Conservation (phyloP, 371 early-diverging fungal species). For the Syncephalastrum monosporum region DNA sequence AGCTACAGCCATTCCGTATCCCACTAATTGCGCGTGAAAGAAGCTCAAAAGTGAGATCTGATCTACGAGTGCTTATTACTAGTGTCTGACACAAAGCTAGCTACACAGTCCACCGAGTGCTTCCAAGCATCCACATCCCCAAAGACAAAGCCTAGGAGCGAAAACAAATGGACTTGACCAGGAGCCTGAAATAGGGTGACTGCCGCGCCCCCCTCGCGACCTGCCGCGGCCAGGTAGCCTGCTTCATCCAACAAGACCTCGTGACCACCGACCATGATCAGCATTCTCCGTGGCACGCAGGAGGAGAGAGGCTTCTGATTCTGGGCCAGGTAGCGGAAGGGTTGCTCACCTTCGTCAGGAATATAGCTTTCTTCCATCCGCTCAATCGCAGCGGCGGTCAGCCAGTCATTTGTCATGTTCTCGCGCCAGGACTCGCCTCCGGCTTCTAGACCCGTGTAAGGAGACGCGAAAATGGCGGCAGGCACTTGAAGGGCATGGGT, state of each 20-base stretch:
- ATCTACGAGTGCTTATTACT: no score
- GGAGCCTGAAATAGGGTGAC: conserved; percentile 37
- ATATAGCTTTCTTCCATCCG: conserved; percentile 40
- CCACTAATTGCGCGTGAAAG: no score
- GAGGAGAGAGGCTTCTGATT: conserved; percentile 14
- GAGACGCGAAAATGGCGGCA: conserved; percentile 39
- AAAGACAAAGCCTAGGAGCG: conserved; percentile 26
- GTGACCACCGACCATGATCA: conserved; percentile 39
- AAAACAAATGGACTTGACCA: conserved; percentile 34
- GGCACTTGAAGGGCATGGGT: conserved; percentile 9
- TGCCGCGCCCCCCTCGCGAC: conserved; percentile 27
- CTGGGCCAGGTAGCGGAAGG: conserved; percentile 17
- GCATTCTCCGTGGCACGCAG: conserved; percentile 27
- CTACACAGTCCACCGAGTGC: no score
- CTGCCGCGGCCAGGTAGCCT: conserved; percentile 31
- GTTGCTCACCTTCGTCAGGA: conserved; percentile 25
- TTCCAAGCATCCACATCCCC: conserved; percentile 6
- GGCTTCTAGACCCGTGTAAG: conserved; percentile 45
- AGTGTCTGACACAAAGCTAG: no score
- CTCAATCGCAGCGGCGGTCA: conserved; percentile 29
- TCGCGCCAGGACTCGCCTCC: conserved; percentile 40
- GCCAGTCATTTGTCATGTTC: conserved; percentile 29
- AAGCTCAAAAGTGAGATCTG: no score
- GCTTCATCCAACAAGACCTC: conserved; percentile 47
- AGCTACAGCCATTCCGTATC: no score